A percentile compares a stretch with the other conserved stretches of the same genome.
These are phyloP conservation scores for Fusarium mexicanum DNA, from an alignment of 2,329 filamentous ascomycete genomes.

Conservation along the genomic window DNA sequence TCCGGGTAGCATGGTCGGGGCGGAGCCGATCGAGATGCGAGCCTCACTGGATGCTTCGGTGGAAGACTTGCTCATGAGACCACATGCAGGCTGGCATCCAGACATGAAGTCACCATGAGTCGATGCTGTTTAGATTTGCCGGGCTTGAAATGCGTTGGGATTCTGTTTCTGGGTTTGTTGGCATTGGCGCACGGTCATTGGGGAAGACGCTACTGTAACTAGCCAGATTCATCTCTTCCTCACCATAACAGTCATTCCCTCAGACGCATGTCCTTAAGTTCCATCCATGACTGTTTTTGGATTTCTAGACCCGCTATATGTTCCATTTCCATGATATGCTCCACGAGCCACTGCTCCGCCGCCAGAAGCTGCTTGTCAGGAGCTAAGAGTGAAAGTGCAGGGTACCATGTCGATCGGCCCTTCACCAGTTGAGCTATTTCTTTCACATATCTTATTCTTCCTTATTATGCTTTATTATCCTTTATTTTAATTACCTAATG, in stretches of 20 bases:
- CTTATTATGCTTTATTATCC: rapidly evolving
- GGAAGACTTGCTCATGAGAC: not conserved
- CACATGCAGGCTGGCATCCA: not conserved
- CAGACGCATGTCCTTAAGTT: not conserved
- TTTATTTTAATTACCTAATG: rapidly evolving
- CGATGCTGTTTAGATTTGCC: no score
- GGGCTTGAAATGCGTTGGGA: no score
- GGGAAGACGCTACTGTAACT: not conserved
- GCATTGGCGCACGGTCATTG: not conserved
- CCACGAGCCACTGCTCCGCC: not conserved
- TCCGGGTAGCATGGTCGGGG: not conserved
- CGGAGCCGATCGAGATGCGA: not conserved
- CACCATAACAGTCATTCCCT: no score
- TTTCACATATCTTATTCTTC: not conserved
- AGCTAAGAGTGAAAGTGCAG: not conserved
- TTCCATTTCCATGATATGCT: not conserved
- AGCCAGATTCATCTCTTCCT: not conserved
- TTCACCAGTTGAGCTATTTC: not conserved
- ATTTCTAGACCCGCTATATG: not conserved
- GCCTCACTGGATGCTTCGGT: not conserved
- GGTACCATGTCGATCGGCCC: not conserved
- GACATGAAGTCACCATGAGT: not conserved
- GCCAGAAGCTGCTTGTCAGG: not conserved
- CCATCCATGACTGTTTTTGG: rapidly evolving
- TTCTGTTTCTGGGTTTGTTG: no score